These are phyloP conservation scores for Podospora pseudocomata DNA, from an alignment of 495 filamentous ascomycete species.

Conservation along the genomic window DNA sequence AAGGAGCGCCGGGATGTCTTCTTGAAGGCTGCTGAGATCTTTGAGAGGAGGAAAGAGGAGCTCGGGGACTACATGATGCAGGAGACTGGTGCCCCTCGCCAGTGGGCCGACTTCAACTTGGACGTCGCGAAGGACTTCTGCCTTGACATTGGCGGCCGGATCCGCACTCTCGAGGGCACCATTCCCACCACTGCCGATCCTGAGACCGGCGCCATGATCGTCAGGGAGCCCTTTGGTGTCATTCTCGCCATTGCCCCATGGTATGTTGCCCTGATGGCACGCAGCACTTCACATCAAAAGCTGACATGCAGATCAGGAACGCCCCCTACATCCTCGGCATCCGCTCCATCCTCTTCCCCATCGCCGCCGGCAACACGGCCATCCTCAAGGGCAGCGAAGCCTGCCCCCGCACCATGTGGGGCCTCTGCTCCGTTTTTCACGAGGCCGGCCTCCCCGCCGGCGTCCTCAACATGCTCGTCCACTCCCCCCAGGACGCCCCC, in stretches of 20 bases:
- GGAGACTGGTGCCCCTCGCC: constrained; percentile 61
- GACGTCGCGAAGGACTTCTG: constrained; percentile 55
- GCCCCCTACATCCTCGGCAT: constrained; percentile 67
- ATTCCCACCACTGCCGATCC: constrained; percentile 55
- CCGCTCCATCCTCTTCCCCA: constrained; percentile 66
- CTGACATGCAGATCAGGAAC: constrained; percentile 50
- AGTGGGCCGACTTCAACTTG: constrained; percentile 63
- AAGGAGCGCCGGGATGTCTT: constrained; percentile 66
- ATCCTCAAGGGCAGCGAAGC: constrained; percentile 64
- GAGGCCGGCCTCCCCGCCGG: constrained; percentile 68
- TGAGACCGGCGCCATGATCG: constrained; percentile 63
- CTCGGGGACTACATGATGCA: constrained; percentile 57
- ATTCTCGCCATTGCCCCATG: constrained; percentile 81
- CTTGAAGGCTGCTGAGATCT: constrained; percentile 63
- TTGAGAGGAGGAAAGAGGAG: constrained; percentile 62
- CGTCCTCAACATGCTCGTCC: constrained; percentile 56
- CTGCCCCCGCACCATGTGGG: constrained; percentile 71
- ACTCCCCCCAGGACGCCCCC: constrained; percentile 50
- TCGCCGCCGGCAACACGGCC: constrained; percentile 70
- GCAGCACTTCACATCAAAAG: constrained; percentile 23
- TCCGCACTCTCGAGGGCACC: constrained; percentile 56
- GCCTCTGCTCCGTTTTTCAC: constrained; percentile 62
- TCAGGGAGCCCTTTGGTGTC: constrained; percentile 79
- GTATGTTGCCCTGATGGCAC: constrained; percentile 36
- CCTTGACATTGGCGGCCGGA: constrained; percentile 67